Evolutionary conservation across 23 red algal species (phyloP), one percentile per base, ranked within the genome.

Genomic region (Gracilaria domingensis): DNA sequence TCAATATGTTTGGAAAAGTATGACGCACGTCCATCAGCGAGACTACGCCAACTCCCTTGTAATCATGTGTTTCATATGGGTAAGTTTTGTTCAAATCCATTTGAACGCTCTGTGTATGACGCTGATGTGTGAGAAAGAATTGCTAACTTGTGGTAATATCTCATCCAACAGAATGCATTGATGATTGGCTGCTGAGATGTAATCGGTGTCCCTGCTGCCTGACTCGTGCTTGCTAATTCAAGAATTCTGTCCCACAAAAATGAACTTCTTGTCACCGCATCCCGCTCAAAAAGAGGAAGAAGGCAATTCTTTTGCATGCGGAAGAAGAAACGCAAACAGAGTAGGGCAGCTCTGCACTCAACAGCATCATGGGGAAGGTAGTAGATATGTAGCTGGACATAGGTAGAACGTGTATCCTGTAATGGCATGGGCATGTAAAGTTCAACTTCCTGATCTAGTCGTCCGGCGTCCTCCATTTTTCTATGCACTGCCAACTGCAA

Each of bases 121-220:
- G 20, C 18, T 58, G 54, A 62, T 28, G 59, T 30, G 9, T 2
- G 26, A 4, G 59, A 29, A 62, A 18, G 38, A 73, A 8, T 44
- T 73, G 34, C 67, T 73, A 73, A 73, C 67, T 44, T 37, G 33
- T 73, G 21, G 0, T 34, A 2, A 39, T 44, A 44, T 77, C 39
- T 50, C 20, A 17, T 16, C 8, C 3, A 6, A 37, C 64, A 87
- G 84, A 74, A 56, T 87, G 84, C 44, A 87, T 87, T 33, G 84
- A 87, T 60, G 84, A 87, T 28, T 87, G 84, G 84, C 44, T 87
- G 24, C 37, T 87, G 48, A 70, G 84, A 74, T 87, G 66, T 59
- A 87, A 87, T 55, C 40, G 53, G 7, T 87, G 84, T 29, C 84
- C 84, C 0, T 87, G 84, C 77, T 87, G 84, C 53, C 47, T 76